phyloP scores from a whole-genome alignment of 75 land plant species.

The Pseudotsuga menziesii region DNA sequence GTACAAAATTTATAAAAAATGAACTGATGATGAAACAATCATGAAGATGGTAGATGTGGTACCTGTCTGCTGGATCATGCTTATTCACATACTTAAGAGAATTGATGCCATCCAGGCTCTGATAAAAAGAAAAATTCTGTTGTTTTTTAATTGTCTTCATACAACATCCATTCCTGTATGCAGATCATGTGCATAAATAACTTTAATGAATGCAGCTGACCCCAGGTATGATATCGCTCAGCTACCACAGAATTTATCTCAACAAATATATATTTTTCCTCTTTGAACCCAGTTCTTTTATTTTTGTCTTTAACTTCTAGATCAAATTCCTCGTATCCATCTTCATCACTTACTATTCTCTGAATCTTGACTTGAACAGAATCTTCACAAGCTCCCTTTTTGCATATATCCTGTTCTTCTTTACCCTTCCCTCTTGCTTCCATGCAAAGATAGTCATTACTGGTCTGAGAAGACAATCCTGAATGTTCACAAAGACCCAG shows the following conservation, averaged over 20 bases:
- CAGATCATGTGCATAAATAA: slow-evolving; percentile 96
- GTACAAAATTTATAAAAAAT: too few species aligned
- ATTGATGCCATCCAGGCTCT: slow-evolving; percentile 97
- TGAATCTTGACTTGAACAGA: slow-evolving; percentile 23
- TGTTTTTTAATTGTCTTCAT: slow-evolving; percentile 95
- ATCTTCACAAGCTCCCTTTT: neutral
- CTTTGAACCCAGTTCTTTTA: slow-evolving; percentile 96
- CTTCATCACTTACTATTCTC: slow-evolving; percentile 21
- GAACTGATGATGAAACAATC: slow-evolving; percentile 93
- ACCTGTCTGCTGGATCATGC: slow-evolving; percentile 88
- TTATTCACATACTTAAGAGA: slow-evolving; percentile 92
- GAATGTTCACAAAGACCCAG: slow-evolving; percentile 13
- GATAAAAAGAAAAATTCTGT: slow-evolving; percentile 95
- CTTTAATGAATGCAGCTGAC: slow-evolving; percentile 98
- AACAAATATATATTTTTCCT: slow-evolving; percentile 81
- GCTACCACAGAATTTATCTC: slow-evolving; percentile 78
- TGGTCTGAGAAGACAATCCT: slow-evolving; percentile 20
- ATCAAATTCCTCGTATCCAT: slow-evolving; percentile 76
- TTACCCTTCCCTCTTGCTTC: slow-evolving; percentile 16
- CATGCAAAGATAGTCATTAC: slow-evolving; percentile 22
- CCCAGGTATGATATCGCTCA: slow-evolving; percentile 88
- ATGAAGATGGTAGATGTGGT: slow-evolving; percentile 87
- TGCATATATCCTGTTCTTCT: neutral
- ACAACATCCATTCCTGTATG: slow-evolving; percentile 87
- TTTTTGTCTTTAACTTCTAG: slow-evolving; percentile 72